A percentile compares a stretch with the other conserved stretches of the same genome.
Evolutionary conservation across 2,329 filamentous ascomycete genomes (phyloP).

Genomic region (Colletotrichum caudatum): DNA sequence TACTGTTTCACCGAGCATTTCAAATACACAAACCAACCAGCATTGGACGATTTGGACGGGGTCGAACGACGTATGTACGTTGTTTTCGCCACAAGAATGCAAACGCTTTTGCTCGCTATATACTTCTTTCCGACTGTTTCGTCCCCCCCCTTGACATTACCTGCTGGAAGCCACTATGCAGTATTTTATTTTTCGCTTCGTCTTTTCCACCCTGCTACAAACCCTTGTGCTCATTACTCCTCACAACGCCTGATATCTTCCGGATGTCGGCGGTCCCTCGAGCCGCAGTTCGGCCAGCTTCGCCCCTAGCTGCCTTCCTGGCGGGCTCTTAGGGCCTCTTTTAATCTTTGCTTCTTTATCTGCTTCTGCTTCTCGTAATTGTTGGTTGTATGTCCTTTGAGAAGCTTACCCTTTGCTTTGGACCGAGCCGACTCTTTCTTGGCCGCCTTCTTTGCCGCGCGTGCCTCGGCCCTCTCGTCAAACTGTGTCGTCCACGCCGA

Average conservation of each 20-base stretch:
- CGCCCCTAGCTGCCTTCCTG: conserved; percentile 33
- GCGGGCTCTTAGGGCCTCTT: conserved; percentile 31
- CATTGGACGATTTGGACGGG: conserved; percentile 15
- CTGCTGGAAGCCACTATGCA: conserved; percentile 34
- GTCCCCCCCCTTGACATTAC: conserved; percentile 9
- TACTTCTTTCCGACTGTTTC: conserved; percentile 10
- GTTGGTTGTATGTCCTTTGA: conserved; percentile 28
- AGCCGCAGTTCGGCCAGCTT: conserved; percentile 29
- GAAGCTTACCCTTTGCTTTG: conserved; percentile 36
- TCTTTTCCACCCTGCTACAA: not conserved
- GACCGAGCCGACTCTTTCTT: conserved; percentile 18
- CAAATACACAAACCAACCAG: not conserved
- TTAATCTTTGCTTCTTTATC: conserved; percentile 39
- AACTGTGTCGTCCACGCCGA: conserved; percentile 27
- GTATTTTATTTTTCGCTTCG: not conserved
- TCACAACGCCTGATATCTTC: not conserved
- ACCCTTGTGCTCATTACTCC: not conserved
- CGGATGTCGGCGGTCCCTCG: conserved; percentile 7
- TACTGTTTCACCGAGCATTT: conserved; percentile 10
- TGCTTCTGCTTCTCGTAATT: conserved; percentile 33
- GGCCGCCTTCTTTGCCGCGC: conserved; percentile 32
- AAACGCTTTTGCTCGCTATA: conserved; percentile 2
- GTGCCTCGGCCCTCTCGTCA: conserved; percentile 31
- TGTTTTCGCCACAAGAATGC: not conserved
- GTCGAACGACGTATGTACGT: not conserved